Evolutionary conservation across 2,329 filamentous ascomycete genomes (phyloP), one percentile per base, ranked within the genome.

Genomic region (Colletotrichum shisoi): DNA sequence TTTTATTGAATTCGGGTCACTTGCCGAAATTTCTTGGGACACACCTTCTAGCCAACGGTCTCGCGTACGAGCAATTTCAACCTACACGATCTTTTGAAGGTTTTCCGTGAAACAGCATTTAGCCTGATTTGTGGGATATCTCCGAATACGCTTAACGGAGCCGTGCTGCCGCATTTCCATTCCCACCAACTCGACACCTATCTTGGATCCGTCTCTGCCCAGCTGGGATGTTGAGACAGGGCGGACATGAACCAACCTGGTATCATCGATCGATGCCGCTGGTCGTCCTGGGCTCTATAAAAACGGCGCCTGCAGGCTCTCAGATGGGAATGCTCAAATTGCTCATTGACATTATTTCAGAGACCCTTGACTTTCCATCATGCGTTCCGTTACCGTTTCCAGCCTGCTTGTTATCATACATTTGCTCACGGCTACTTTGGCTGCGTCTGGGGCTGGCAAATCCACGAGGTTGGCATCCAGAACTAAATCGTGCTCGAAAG

Each of bases 11-110:
- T n/a, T n/a, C 39, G 21, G 53, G 8, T 31, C 17, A 9, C 13
- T 31, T 27, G 21, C 53, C 24, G 24, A 19, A 31, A 13, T 11
- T 34, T 3, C 39, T n/a, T 13, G 27, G 24, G 3, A 27, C 11
- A 21, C 12, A 17, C 13, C 27, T 15, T 17, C 17, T 31, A 8
- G 31, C 31, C 12, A 9, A 44, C 44, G 8, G 13, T 17, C 13
- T 31, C 27, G 13, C 15, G 13, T n/a, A 51, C 12, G 44, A 45
- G 19, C 21, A 49, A 12, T 34, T 19, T 21, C 2, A 17, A 19
- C 4, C 19, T 60, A 37, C 73, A 13, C 53, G 6, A 24, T 37
- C 2, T n/a, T n/a, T n/a, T 2, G 39, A 21, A 19, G 11, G 3
- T 15, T 15, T 52, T 13, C 49, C 19, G n/a, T 17, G 34, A 21